Percentiles rank a stretch among this genome's conserved stretches.
Evolutionary conservation across 2,329 filamentous ascomycete genomes (phyloP).

Genomic region (Cladophialophora bantiana): DNA sequence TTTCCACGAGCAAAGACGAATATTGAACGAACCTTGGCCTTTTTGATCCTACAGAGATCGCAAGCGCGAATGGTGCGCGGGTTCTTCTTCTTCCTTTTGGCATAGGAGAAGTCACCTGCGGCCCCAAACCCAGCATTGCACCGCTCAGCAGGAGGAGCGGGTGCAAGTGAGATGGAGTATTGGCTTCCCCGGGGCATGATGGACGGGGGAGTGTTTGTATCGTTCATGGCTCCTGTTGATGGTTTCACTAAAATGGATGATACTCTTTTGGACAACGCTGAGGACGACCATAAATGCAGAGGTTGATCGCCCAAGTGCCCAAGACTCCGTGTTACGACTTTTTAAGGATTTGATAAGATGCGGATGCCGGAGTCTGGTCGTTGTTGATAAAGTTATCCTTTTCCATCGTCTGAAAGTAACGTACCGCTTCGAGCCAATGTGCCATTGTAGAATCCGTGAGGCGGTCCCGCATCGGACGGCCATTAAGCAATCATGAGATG

Average conservation of each 20-base stretch:
- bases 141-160: not conserved
- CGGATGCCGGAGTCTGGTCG: not conserved
- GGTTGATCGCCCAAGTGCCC: not conserved
- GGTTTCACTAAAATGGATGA: not conserved
- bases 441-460: not conserved
- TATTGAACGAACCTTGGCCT: not conserved
- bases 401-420: not conserved
- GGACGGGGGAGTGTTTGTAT: not conserved
- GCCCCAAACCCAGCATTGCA: not conserved
- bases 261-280: not conserved
- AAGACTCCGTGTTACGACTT: not conserved
- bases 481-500: slow-evolving; percentile 1
- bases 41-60: slow-evolving; percentile 1
- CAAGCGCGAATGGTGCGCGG: slow-evolving; percentile 1
- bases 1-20: not conserved
- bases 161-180: not conserved
- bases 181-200: not conserved
- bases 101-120: not conserved
- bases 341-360: not conserved
- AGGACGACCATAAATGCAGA: not conserved
- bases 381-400: slow-evolving; percentile 2
- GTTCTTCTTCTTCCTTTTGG: not conserved
- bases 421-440: not conserved
- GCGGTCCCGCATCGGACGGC: not conserved
- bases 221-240: not conserved